Base-by-base conservation (phyloP, 1,284 basidiomycete genomes). In the Marasmius oreades region DNA sequence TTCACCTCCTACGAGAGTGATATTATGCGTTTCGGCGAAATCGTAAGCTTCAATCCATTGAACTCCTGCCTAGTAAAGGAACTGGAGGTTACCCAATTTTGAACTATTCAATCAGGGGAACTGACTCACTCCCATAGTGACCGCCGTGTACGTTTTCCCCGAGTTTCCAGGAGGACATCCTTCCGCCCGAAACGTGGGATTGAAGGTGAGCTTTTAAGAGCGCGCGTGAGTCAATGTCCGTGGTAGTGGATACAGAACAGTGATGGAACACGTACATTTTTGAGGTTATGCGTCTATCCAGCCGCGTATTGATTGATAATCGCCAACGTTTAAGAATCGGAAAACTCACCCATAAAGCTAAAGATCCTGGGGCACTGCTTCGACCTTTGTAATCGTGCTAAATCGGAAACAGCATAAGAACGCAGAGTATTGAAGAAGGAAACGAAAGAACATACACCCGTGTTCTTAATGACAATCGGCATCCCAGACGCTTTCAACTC, bases 381-480 rank as follows among this genome's bases (percentile, higher is more conserved):
- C 77, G 67, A 33, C 77, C 76, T 54, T 73, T 71, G 60, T 77
- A 78, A 59, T 79, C 77, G 58, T 79, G 77, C 73, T 37, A 2
- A 28, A 20, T 10, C 31, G 23, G 42, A 55, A 24, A 22, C 14
- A 31, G 10, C 5, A 5, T 31, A 31, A 31, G 28, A 10, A 31
- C 10, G 28, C 5, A 10, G 28, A 10, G 28, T 5, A 31, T 5
- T 5, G 5, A 10, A 31, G 10, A 10, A 10, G 14, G 26, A 23
- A 23, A 53, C 20, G 34, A 57, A 46, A 23, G 5, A 24, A 64
- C 73, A 62, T 57, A 78, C 77, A 22, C 79, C 79, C 11, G 77
- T 78, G 62, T 81, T 81, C 59, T 80, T 79, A 22, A 81, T 67
- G 3, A 76, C 73, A 20, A 82, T 59, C 5, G 75, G 77, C 10